Conservation (phyloP, 2,329 filamentous ascomycete genomes). For the Aspergillus brunneoviolaceus region DNA sequence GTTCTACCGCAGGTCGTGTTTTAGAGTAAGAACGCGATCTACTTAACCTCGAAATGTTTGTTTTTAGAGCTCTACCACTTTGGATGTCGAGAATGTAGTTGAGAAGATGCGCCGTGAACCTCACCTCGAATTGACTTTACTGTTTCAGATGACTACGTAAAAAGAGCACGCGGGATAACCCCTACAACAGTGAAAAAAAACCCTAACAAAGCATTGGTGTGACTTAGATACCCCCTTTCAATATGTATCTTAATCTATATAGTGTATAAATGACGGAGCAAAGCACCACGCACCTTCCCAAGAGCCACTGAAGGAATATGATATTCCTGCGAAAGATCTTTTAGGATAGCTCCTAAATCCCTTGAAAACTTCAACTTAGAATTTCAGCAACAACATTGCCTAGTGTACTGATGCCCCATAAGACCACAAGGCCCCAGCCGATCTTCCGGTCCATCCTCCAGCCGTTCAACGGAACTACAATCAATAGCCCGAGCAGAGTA, state of each 20-base stretch:
- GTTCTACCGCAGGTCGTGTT: conserved; percentile 75
- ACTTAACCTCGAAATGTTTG: not conserved
- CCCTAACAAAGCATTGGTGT: not conserved
- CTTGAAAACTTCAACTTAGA: conserved; percentile 23
- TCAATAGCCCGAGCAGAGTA: conserved; percentile 74
- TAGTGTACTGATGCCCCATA: conserved; percentile 80
- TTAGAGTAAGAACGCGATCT: conserved; percentile 32
- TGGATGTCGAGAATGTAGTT: not conserved
- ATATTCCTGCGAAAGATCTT: too few species aligned
- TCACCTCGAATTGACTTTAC: not conserved
- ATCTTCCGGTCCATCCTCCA: conserved; percentile 84
- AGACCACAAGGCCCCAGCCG: conserved; percentile 72
- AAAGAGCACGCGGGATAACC: not conserved
- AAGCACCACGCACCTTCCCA: too few species aligned
- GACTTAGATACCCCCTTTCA: not conserved
- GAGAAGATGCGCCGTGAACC: not conserved
- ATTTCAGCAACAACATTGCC: conserved; percentile 81
- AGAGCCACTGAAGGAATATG: too few species aligned
- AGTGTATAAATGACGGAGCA: not conserved
- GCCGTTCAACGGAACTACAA: conserved; percentile 78
- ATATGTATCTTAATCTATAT: not conserved
- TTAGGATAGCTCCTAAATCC: not conserved
- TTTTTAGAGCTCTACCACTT: not conserved
- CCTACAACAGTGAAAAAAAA: not conserved
- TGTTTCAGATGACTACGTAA: not conserved